Percentiles rank a stretch among this genome's conserved stretches.
phyloP scores from a whole-genome alignment of 129 eudicot genomes.

The Saussurea involucrata region DNA sequence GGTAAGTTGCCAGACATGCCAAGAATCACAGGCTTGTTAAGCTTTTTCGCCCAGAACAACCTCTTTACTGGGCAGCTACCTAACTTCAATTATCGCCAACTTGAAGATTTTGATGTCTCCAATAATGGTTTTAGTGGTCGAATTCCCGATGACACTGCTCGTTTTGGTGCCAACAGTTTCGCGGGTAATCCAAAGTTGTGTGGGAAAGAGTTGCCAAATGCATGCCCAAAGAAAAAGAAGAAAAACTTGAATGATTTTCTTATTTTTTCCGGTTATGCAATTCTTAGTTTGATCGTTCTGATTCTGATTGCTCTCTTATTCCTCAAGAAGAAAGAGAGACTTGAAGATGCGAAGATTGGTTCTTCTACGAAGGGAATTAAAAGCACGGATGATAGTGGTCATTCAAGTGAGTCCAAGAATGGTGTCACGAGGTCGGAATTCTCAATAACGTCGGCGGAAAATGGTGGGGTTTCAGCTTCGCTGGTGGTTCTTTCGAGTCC shows the following conservation, averaged over 20 bases:
- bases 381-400: constrained; percentile 24
- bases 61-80: constrained; percentile 52
- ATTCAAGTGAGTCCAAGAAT: constrained; percentile 38
- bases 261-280: constrained; percentile 45
- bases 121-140: constrained; percentile 50
- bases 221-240: constrained; percentile 36
- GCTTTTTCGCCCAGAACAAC: constrained; percentile 50
- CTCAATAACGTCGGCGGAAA: constrained; percentile 60
- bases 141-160: constrained; percentile 40
- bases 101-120: constrained; percentile 58
- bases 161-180: constrained; percentile 41
- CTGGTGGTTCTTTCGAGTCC: constrained; percentile 52
- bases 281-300: constrained; percentile 40
- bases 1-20: constrained; percentile 69
- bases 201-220: constrained; percentile 43
- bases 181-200: constrained; percentile 53
- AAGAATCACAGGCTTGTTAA: constrained; percentile 45
- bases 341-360: constrained; percentile 11
- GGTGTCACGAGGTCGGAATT: constrained; percentile 49
- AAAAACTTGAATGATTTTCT: constrained; percentile 29
- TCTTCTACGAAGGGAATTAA: constrained; percentile 17
- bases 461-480: constrained; percentile 45
- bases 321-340: constrained; percentile 31
- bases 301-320: constrained; percentile 33
- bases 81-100: constrained; percentile 18